A percentile compares a stretch with the other conserved stretches of the same genome.
phyloP scores from a whole-genome alignment of 108 stramenopile genomes.

The Licmophora abbreviata region DNA sequence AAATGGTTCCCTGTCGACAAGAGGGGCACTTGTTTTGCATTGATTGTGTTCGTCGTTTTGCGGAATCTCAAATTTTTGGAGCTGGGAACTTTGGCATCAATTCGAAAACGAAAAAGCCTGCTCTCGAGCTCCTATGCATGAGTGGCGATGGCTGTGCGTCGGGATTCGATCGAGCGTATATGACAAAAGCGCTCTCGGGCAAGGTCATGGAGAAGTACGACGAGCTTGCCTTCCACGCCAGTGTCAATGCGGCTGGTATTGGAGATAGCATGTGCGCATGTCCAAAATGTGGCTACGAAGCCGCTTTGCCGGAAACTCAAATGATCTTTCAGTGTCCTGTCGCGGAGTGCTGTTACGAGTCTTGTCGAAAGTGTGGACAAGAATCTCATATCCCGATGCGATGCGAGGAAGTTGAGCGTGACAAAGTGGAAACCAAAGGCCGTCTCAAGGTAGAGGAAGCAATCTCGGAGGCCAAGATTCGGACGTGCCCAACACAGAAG shows the following conservation, averaged over 20 bases:
- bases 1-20: conserved; percentile 63
- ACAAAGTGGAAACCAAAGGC: conserved; percentile 48
- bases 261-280: conserved; percentile 33
- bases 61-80: conserved; percentile 70
- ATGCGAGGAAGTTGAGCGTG: conserved; percentile 71
- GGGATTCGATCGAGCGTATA: conserved; percentile 43
- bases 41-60: conserved; percentile 54
- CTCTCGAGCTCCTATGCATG: conserved; percentile 68
- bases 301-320: conserved; percentile 34
- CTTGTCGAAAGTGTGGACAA: conserved; percentile 75
- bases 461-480: conserved; percentile 66
- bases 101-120: conserved; percentile 23
- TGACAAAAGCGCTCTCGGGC: conserved; percentile 48
- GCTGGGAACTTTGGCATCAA: conserved; percentile 53
- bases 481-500: conserved; percentile 55
- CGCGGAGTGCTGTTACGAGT: conserved; percentile 53
- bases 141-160: conserved; percentile 51
- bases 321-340: conserved; percentile 53
- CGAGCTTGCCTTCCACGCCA: conserved; percentile 48
- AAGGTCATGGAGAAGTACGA: conserved; percentile 75
- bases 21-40: conserved; percentile 79
- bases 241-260: conserved; percentile 40
- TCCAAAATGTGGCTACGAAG: conserved; percentile 76
- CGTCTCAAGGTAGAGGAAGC: conserved; percentile 84
- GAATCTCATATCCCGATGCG: conserved; percentile 61